phyloP scores from a whole-genome alignment of 768 basidiomycete species.

The Kwoniella pini region DNA sequence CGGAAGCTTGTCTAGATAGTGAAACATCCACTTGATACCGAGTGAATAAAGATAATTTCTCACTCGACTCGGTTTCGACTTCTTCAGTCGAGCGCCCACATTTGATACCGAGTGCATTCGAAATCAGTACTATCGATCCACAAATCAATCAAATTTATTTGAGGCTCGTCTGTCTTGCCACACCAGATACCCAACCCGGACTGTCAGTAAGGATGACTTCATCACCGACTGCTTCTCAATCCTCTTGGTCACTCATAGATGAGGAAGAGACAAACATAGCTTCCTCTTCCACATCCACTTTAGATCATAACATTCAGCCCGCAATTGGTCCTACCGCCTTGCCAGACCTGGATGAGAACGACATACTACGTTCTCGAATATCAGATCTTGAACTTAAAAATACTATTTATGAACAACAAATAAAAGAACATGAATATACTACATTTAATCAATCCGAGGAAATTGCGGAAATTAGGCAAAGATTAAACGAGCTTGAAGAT shows the following conservation, averaged over 20 bases:
- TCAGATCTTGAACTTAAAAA: not conserved
- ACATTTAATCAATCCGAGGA: constrained; percentile 1
- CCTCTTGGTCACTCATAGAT: not conserved
- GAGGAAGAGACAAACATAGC: not conserved
- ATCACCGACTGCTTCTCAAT: constrained; percentile 1
- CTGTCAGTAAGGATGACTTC: not conserved
- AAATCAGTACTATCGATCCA: no score
- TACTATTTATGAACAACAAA: not conserved
- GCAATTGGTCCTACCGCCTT: not conserved
- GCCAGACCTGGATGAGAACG: not conserved
- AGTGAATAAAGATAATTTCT: no score
- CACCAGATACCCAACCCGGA: not conserved
- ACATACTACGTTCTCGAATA: not conserved
- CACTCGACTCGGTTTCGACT: no score
- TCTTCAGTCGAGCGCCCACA: no score
- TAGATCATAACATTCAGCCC: not conserved
- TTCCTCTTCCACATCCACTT: not conserved
- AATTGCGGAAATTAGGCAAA: not conserved
- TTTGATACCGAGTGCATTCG: no score
- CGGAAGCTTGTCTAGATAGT: no score
- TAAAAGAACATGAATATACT: not conserved
- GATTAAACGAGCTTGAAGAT: not conserved
- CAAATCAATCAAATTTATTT: no score
- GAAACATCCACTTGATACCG: no score
- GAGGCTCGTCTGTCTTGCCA: no score